Base-by-base conservation (phyloP, 2,329 filamentous ascomycete genomes). In the Phoma sp. region DNA sequence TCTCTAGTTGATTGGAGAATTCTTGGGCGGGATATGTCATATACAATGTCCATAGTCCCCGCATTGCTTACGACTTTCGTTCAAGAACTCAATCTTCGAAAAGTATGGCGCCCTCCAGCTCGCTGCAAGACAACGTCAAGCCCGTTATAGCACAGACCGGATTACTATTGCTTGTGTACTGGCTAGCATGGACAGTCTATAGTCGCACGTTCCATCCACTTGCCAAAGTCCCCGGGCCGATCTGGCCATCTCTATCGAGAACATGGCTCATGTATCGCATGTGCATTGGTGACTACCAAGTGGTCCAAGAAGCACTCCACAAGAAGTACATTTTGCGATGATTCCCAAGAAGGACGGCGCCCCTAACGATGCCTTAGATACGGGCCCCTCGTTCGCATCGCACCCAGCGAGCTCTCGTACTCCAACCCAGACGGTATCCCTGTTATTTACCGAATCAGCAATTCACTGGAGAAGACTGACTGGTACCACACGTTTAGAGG, bases 361-460 rank as follows among this genome's bases (percentile, higher is more conserved):
- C 9, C 5, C 7, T 45, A 17, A 55, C 10, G 12, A 1, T 6
- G 15, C 13, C 6, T 17, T 15, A 46, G 41, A 22, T 52, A 55
- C 10, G 57, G 54, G 6, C 70, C 74, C 0, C 74, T 83, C 1
- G 76, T 83, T n/a, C 78, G 82, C 6, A 68, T 82, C 36, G 75
- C 74, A 2, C 81, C 66, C 9, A 75, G 81, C 47, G 79, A 83
- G 39, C 51, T 68, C 3, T 54, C 57, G 0, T 59, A 57, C 22
- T 51, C 54, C 3, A 60, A 67, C 10, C 59, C 62, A 8, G 54
- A 48, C 12, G 61, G 61, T 4, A 58, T 68, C 2, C 46, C 60
- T 1, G 43, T 52, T 1, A 60, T 70, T n/a, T 70, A 70, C 41
- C 61, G 58, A 7, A 43, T 60, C 36, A 51, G 51, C 10, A 60